Percentiles rank a stretch among this genome's conserved stretches.
Conservation (phyloP, 1,139 yeast genomes). For the Blastobotrys persicus region DNA sequence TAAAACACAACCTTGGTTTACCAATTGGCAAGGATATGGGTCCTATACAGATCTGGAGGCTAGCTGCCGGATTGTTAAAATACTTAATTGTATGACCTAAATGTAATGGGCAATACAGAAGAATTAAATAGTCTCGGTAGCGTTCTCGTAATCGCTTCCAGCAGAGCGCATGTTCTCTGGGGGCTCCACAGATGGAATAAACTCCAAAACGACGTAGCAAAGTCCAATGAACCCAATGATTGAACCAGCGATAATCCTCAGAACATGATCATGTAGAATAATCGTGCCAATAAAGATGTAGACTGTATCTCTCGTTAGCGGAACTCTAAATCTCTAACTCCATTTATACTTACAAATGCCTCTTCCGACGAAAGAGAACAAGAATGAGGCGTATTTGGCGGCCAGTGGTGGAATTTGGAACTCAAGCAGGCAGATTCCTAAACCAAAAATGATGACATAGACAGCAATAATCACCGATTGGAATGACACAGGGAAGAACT, state of each 20-base stretch:
- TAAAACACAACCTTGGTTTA: too few relatives aligned
- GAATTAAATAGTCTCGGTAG: slow-evolving; percentile 32
- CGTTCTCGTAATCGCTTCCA: slow-evolving; percentile 29
- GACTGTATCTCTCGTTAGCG: slow-evolving; percentile 39
- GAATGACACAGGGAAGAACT: slow-evolving; percentile 54
- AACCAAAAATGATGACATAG: slow-evolving; percentile 56
- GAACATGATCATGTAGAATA: slow-evolving; percentile 56
- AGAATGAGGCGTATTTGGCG: slow-evolving; percentile 70
- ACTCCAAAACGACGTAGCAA: slow-evolving; percentile 59
- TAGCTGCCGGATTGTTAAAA: too few relatives aligned
- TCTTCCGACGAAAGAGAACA: slow-evolving; percentile 81
- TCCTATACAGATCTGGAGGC: too few relatives aligned
- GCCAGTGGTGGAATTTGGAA: slow-evolving; percentile 55
- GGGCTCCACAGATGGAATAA: slow-evolving; percentile 65
- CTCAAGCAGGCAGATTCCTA: slow-evolving; percentile 52
- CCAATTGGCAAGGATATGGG: too few relatives aligned
- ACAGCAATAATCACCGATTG: slow-evolving; percentile 52
- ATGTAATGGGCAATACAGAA: neutral
- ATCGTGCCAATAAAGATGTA: slow-evolving; percentile 66
- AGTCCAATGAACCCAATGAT: slow-evolving; percentile 59
- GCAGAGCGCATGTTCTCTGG: slow-evolving; percentile 61
- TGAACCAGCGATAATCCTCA: slow-evolving; percentile 55
- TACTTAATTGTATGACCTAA: too few relatives aligned
- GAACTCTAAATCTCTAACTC: neutral
- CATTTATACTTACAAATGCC: slow-evolving; percentile 55